Conservation (phyloP, 2,329 filamentous ascomycete genomes). For the Alternaria metachromatica region DNA sequence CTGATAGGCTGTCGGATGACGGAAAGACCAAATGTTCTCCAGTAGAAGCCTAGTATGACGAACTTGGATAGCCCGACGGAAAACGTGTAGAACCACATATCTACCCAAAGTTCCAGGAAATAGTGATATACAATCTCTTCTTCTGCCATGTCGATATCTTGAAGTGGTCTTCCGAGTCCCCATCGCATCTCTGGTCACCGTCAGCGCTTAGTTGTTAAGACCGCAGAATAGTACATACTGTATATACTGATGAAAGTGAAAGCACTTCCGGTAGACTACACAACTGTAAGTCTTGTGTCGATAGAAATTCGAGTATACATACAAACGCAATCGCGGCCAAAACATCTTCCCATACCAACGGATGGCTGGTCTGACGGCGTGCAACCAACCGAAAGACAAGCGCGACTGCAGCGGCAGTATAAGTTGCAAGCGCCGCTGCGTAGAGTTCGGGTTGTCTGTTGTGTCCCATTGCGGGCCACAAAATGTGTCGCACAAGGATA, state of each 20-base stretch:
- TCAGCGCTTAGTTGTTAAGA: conserved; percentile 1
- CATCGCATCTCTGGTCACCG: conserved; percentile 28
- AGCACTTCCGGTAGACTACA: conserved; percentile 13
- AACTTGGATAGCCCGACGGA: conserved; percentile 32
- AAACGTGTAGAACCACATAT: conserved; percentile 36
- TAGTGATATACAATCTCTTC: conserved; percentile 25
- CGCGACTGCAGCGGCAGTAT: conserved; percentile 25
- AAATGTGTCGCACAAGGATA: not conserved
- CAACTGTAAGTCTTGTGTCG: not conserved
- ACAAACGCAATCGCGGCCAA: conserved; percentile 26
- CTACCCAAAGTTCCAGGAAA: conserved; percentile 27
- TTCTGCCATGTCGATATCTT: conserved; percentile 18
- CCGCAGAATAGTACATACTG: conserved; percentile 15
- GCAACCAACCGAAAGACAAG: conserved; percentile 23
- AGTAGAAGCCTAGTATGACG: conserved; percentile 31
- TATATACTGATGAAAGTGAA: conserved; percentile 32
- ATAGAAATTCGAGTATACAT: not conserved
- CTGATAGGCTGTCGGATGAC: conserved; percentile 28
- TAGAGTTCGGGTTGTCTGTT: conserved; percentile 29
- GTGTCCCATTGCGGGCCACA: conserved; percentile 13
- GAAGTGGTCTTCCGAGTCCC: conserved; percentile 26
- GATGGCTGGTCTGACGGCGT: conserved; percentile 16
- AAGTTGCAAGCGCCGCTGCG: conserved; percentile 25
- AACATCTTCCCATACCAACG: conserved; percentile 32
- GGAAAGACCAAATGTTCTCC: conserved; percentile 28